phyloP scores from a whole-genome alignment of 345 rosid genomes.

The Psidium friedrichsthalianum region DNA sequence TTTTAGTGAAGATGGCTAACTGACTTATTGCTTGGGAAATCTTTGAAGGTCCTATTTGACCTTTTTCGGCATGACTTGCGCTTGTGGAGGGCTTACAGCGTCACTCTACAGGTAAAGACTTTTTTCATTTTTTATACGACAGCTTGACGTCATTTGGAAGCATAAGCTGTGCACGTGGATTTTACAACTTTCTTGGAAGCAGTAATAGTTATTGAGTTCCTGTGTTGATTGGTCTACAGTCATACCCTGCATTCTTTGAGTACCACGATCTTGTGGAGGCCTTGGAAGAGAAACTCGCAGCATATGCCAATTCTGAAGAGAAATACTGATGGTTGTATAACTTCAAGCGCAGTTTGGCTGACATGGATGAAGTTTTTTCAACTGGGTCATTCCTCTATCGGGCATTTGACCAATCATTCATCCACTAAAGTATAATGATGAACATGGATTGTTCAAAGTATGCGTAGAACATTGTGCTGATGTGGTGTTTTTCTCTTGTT shows the following conservation, averaged over 20 bases:
- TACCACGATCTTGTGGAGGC: constrained; percentile 62
- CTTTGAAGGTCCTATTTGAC: constrained; percentile 74
- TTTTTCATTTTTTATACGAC: not conserved
- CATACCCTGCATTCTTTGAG: constrained; percentile 50
- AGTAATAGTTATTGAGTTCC: not conserved
- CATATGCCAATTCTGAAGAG: constrained; percentile 15
- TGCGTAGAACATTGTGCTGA: too few relatives aligned
- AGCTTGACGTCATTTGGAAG: not conserved
- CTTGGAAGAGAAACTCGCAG: constrained; percentile 52
- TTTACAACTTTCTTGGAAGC: not conserved
- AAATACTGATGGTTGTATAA: not conserved
- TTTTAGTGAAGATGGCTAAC: not conserved
- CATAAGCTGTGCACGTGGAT: not conserved
- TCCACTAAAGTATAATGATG: not conserved
- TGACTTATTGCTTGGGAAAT: not conserved
- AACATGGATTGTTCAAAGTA: too few relatives aligned
- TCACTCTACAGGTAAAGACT: constrained; percentile 59
- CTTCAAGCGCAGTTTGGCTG: not conserved
- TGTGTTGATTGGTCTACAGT: constrained; percentile 24
- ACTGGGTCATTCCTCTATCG: not conserved
- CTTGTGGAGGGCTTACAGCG: constrained; percentile 77
- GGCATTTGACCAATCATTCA: not conserved
- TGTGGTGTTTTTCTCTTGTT: too few relatives aligned
- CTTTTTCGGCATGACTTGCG: constrained; percentile 66
- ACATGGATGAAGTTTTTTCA: not conserved